Evolutionary conservation across 1,284 basidiomycete species (phyloP), one percentile per base, ranked within the genome.

Genomic region (Apiotrichum sp.): DNA sequence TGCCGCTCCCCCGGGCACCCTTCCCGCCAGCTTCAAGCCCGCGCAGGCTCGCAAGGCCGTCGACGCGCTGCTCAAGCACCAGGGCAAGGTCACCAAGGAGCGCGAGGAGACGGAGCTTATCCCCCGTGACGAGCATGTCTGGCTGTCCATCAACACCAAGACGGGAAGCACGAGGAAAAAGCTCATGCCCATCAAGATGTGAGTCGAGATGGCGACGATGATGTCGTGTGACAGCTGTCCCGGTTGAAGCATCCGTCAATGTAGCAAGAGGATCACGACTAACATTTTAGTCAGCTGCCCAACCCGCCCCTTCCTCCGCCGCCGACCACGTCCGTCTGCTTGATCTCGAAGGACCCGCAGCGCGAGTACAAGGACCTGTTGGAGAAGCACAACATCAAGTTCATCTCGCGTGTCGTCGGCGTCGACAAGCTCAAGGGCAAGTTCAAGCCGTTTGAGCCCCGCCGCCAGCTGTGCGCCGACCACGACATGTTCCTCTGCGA

Each of bases 271-370:
- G 13, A 13, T 38, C 36, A 8, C 13, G 36, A 38, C 31, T 11
- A 35, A 38, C 11, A 7, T 50, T 7, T 6, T 61, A 92, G 89
- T 61, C 84, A 87, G 32, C 80, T 97, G 47, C 84, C 83, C 42
- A 82, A 95, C 74, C 86, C 93, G 2, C 68, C 75, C 22, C 69
- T 77, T n/a, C 73, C 79, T 89, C 59, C 83, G 88, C 69, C 91
- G 88, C 78, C 92, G 86, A 13, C 84, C 9, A 85, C 84, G 4
- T 77, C 86, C 13, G 82, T 98, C 50, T 98, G 93, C 73, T 80
- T 98, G 52, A 86, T 98, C 73, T 88, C 87, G 52, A 98, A 98
- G 77, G 91, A 96, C 74, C 95, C 96, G 7, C 95, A 98, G 72
- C 79, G 95, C 53, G 83, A 92, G 72, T 98, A 96, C 82, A 98